Evolutionary conservation across 345 rosid genomes (phyloP).

Genomic region (Erucastrum elatum): DNA sequence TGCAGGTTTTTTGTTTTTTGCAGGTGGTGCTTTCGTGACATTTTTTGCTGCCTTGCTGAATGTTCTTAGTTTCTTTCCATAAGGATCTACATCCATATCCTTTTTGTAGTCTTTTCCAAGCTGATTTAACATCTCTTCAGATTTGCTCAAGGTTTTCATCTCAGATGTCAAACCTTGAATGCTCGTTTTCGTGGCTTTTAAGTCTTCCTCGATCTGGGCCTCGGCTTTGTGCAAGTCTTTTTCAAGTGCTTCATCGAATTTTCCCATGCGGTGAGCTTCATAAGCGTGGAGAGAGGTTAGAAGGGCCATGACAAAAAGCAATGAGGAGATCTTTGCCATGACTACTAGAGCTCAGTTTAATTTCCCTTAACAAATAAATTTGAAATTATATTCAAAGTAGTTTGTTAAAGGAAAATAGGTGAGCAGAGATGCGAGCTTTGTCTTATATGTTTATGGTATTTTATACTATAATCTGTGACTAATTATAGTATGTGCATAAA

Average conservation of each 20-base stretch:
- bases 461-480: conserved; percentile 21
- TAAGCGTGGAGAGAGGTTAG: conserved; percentile 21
- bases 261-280: conserved; percentile 25
- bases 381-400: conserved; percentile 33
- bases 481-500: conserved; percentile 11
- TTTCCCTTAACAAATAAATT: conserved; percentile 33
- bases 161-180: conserved; percentile 14
- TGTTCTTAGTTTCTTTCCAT: conserved; percentile 9
- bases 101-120: conserved; percentile 9
- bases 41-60: neutral
- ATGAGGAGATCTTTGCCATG: conserved; percentile 37
- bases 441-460: neutral
- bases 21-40: conserved; percentile 15
- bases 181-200: conserved; percentile 11
- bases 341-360: neutral
- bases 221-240: conserved; percentile 30
- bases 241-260: neutral
- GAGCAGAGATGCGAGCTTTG: conserved; percentile 24
- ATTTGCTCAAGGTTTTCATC: conserved; percentile 11
- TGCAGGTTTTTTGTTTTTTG: neutral
- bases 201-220: conserved; percentile 1
- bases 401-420: conserved; percentile 36
- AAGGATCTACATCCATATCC: neutral
- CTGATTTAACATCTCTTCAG: neutral
- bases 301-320: conserved; percentile 19